Evolutionary conservation across 768 basidiomycete species (phyloP).

Genomic region (Macrocybe gigantea): DNA sequence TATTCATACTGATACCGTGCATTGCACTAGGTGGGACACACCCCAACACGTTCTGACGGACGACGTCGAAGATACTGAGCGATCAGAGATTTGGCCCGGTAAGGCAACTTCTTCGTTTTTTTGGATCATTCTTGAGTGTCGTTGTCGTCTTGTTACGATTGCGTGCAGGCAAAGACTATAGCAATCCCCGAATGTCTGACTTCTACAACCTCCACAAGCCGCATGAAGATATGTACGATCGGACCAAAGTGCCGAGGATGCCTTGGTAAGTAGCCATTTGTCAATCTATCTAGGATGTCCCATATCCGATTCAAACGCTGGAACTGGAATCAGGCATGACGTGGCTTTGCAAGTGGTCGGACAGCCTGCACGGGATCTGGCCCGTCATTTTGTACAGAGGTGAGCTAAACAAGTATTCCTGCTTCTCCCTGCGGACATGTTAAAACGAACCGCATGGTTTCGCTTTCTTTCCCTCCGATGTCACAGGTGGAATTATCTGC

Average conservation of each 20-base stretch:
- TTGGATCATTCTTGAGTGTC: neutral
- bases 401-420: conserved; percentile 19
- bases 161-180: conserved; percentile 82
- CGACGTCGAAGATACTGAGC: conserved; percentile 62
- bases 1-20: conserved; percentile 1
- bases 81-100: conserved; percentile 85
- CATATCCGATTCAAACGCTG: neutral
- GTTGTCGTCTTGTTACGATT: neutral
- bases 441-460: neutral
- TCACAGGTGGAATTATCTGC: conserved; percentile 85
- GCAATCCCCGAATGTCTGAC: conserved; percentile 83
- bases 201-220: conserved; percentile 86
- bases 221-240: conserved; percentile 93
- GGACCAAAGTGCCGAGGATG: conserved; percentile 86
- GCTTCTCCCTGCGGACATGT: too few species aligned
- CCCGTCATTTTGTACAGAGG: conserved; percentile 93
- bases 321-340: conserved; percentile 71
- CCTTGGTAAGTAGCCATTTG: conserved; percentile 64
- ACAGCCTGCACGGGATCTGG: conserved; percentile 91
- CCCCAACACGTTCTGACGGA: conserved; percentile 89
- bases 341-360: conserved; percentile 95
- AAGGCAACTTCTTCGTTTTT: conserved; percentile 11
- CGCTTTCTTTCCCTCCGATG: neutral
- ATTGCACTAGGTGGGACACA: conserved; percentile 77
- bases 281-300: neutral